Conservation (phyloP, 2,329 filamentous ascomycete genomes). For the Clarireedia sp. region DNA sequence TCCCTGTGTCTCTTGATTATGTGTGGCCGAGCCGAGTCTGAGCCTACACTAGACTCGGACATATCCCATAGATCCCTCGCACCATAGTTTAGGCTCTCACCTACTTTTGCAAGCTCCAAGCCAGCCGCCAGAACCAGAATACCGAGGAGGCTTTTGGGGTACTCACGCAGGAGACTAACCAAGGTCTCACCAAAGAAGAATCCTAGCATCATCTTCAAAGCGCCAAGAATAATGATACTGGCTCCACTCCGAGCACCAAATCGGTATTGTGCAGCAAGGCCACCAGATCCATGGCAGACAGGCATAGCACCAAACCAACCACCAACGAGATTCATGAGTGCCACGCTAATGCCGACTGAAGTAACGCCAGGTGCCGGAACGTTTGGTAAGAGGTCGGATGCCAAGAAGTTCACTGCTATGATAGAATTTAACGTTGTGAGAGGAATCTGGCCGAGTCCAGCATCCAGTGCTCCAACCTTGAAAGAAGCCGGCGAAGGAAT, state of each 20-base stretch:
- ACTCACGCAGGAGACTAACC: slow-evolving; percentile 59
- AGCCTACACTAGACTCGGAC: slow-evolving; percentile 35
- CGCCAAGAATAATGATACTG: slow-evolving; percentile 71
- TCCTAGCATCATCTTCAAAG: slow-evolving; percentile 68
- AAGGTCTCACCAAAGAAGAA: slow-evolving; percentile 67
- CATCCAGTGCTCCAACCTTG: slow-evolving; percentile 47
- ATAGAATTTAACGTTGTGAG: slow-evolving; percentile 90
- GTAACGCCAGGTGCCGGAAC: slow-evolving; percentile 64
- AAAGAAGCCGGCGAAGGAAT: slow-evolving; percentile 39
- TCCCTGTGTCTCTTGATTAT: slow-evolving; percentile 38
- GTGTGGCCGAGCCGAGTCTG: slow-evolving; percentile 17
- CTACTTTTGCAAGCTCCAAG: slow-evolving; percentile 78
- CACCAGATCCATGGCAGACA: slow-evolving; percentile 86
- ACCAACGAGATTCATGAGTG: slow-evolving; percentile 72
- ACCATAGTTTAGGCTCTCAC: slow-evolving; percentile 72
- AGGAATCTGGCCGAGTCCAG: slow-evolving; percentile 68
- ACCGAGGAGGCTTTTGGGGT: slow-evolving; percentile 70
- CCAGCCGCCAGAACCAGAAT: slow-evolving; percentile 88
- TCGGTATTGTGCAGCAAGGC: slow-evolving; percentile 80
- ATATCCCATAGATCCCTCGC: slow-evolving; percentile 53
- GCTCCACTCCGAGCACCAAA: slow-evolving; percentile 87
- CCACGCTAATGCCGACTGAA: slow-evolving; percentile 72
- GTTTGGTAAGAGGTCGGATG: slow-evolving; percentile 66
- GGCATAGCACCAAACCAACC: slow-evolving; percentile 96
- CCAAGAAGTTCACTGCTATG: slow-evolving; percentile 75